Conservation (phyloP, 495 filamentous ascomycete species). For the Lophiotrema nucula region DNA sequence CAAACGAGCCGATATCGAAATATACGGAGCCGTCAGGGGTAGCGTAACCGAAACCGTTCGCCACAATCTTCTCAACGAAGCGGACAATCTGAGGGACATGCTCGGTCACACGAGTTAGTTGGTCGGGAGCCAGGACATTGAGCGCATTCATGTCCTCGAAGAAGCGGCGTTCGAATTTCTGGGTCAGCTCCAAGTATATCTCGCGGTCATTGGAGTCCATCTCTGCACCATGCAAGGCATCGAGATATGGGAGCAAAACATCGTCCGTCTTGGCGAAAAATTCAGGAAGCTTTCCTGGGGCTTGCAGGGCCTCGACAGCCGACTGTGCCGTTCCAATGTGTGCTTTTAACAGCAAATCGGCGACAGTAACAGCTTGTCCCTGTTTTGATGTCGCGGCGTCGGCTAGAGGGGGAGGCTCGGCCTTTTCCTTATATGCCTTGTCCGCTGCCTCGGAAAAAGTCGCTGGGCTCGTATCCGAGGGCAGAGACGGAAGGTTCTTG, state of each 20-base stretch:
- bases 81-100: conserved; percentile 80
- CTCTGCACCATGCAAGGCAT: conserved; percentile 68
- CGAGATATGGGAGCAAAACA: conserved; percentile 80
- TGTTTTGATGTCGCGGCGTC: conserved; percentile 50
- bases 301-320: conserved; percentile 37
- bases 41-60: conserved; percentile 82
- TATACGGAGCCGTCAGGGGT: conserved; percentile 86
- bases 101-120: conserved; percentile 83
- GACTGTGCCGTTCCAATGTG: conserved; percentile 70
- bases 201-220: conserved; percentile 73
- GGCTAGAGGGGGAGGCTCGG: conserved; percentile 57
- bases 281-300: conserved; percentile 18
- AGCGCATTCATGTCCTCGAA: conserved; percentile 78
- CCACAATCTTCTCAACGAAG: conserved; percentile 73
- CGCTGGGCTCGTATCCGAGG: conserved; percentile 45
- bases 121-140: conserved; percentile 81
- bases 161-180: conserved; percentile 80
- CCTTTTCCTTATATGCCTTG: conserved; percentile 43
- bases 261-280: conserved; percentile 58
- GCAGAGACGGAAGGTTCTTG: conserved; percentile 68
- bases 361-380: conserved; percentile 61
- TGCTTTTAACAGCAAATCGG: conserved; percentile 88
- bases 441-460: conserved; percentile 47
- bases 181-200: conserved; percentile 78
- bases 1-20: conserved; percentile 88